Evolutionary conservation across 2,329 filamentous ascomycete genomes (phyloP).

Genomic region (Fusarium tuaranense): DNA sequence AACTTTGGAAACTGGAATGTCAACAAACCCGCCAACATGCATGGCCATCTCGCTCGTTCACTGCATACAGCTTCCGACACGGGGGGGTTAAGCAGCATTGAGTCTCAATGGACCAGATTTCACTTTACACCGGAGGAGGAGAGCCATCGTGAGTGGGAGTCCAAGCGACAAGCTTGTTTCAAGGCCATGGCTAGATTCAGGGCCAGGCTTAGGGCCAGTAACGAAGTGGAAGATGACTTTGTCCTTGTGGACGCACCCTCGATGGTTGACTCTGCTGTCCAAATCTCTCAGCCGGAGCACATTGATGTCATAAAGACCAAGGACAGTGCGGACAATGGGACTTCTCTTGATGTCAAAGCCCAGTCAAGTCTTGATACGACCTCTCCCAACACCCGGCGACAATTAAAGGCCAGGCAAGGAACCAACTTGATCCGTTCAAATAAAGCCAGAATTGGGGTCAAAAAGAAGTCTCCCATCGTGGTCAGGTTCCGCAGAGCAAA

Average conservation of each 20-base stretch:
- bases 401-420: neutral
- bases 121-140: neutral
- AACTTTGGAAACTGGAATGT: neutral
- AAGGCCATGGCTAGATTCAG: neutral
- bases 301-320: neutral
- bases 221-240: neutral
- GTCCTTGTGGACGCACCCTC: neutral
- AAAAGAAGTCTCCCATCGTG: neutral
- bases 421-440: neutral
- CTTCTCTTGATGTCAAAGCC: neutral
- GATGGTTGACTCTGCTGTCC: too few relatives aligned
- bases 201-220: neutral
- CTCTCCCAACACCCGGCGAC: neutral
- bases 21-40: neutral
- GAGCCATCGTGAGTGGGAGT: neutral
- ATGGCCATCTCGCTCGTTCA: neutral
- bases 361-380: neutral
- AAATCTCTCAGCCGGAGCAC: neutral
- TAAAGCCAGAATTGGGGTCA: neutral
- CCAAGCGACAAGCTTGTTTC: neutral
- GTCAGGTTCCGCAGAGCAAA: neutral
- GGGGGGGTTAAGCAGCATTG: too few relatives aligned
- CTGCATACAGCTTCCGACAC: neutral
- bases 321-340: neutral
- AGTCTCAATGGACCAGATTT: neutral